A percentile compares a stretch with the other conserved stretches of the same genome.
Evolutionary conservation across 2,329 filamentous ascomycete species (phyloP).

Genomic region (Botrytis squamosa): DNA sequence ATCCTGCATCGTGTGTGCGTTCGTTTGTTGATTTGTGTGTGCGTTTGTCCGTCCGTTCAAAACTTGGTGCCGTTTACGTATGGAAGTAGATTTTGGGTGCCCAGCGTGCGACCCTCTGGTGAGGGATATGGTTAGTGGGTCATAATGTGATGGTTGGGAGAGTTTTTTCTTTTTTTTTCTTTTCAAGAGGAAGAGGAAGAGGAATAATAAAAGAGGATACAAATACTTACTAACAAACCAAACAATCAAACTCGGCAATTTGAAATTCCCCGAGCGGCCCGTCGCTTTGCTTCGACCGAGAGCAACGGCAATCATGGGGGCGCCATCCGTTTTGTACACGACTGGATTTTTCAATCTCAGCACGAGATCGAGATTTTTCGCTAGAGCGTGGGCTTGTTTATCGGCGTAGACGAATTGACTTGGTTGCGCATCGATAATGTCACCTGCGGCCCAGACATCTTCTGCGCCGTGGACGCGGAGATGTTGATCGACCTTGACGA

Average conservation of each 20-base stretch:
- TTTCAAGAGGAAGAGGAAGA: no score
- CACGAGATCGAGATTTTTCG: slow-evolving; percentile 34
- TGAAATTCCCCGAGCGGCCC: slow-evolving; percentile 30
- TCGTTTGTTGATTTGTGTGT: not conserved
- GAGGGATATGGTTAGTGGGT: not conserved
- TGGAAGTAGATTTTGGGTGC: slow-evolving; percentile 1
- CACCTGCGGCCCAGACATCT: slow-evolving; percentile 35
- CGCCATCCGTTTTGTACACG: slow-evolving; percentile 29
- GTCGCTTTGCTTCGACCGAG: slow-evolving; percentile 33
- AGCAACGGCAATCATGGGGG: slow-evolving; percentile 31
- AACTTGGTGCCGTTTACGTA: slow-evolving; percentile 16
- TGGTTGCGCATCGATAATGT: slow-evolving; percentile 31
- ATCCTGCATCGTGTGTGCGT: not conserved
- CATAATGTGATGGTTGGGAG: accelerated
- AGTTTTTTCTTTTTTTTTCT: not conserved
- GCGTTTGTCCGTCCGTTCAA: not conserved
- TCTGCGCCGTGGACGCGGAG: slow-evolving; percentile 48
- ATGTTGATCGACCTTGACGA: slow-evolving; percentile 51
- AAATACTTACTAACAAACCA: slow-evolving; percentile 33
- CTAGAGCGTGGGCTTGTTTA: slow-evolving; percentile 28
- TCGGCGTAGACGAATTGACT: slow-evolving; percentile 30
- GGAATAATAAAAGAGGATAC: not conserved
- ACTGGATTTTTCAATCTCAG: slow-evolving; percentile 30
- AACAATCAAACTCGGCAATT: slow-evolving; percentile 33
- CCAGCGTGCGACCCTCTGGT: slow-evolving; percentile 14